phyloP scores from a whole-genome alignment of 2,329 filamentous ascomycete genomes.

The Ophiostoma pallidulum region DNA sequence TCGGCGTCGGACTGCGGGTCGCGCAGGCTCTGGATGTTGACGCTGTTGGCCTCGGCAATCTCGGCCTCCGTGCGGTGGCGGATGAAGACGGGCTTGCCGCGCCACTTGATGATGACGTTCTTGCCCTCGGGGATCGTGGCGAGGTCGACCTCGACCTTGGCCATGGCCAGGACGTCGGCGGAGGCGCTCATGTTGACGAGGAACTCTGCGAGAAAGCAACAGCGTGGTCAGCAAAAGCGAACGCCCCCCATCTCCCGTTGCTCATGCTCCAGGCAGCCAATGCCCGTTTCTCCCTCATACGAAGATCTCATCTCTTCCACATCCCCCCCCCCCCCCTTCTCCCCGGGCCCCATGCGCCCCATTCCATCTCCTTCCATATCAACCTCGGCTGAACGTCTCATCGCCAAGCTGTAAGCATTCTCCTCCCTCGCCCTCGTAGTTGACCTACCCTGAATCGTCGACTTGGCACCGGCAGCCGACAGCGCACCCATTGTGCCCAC shows the following conservation, averaged over 20 bases:
- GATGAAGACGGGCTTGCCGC: constrained; percentile 99
- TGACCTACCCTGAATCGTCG: constrained; percentile 88
- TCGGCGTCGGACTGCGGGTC: constrained; percentile 87
- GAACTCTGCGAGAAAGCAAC: constrained; percentile 78
- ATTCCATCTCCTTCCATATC: no score
- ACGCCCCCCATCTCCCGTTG: no score
- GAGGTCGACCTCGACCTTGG: constrained; percentile 98
- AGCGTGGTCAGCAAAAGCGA: no score
- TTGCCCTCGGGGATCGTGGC: constrained; percentile 93
- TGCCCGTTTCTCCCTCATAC: no score
- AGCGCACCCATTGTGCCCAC: constrained; percentile 90
- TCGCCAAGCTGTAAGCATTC: no score
- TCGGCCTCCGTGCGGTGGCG: constrained; percentile 90
- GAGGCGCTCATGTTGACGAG: constrained; percentile 99
- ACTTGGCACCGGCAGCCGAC: constrained; percentile 89
- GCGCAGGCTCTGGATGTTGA: constrained; percentile 73
- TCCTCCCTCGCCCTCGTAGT: background rate
- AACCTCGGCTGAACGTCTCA: no score
- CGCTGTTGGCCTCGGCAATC: constrained; percentile 88
- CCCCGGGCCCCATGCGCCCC: no score
- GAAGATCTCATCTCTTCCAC: no score
- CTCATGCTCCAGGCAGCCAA: no score
- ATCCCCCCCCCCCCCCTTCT: no score
- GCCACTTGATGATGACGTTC: constrained; percentile 99
- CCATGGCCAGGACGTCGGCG: constrained; percentile 95